A percentile compares a stretch with the other conserved stretches of the same genome.
These are phyloP conservation scores for Yamadazyma friedrichii DNA, from an alignment of 1,139 yeast species.

Conservation along the genomic window DNA sequence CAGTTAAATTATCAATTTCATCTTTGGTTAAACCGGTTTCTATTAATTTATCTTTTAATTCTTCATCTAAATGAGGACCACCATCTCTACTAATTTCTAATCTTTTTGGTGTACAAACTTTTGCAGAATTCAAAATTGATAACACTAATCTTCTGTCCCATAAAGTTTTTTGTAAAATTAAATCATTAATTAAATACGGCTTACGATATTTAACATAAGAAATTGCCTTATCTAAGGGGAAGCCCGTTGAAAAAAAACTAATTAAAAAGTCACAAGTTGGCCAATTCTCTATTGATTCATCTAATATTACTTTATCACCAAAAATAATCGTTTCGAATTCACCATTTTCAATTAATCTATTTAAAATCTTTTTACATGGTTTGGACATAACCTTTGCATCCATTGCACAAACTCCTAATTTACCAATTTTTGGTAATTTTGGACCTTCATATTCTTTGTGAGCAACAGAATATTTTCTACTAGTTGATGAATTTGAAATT, in stretches of 20 bases:
- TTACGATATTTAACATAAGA: constrained; percentile 84
- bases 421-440: constrained; percentile 74
- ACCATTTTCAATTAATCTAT: constrained; percentile 84
- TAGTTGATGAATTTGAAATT: constrained; percentile 36
- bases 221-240: constrained; percentile 94
- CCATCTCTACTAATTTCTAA: constrained; percentile 93
- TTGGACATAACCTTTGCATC: constrained; percentile 94
- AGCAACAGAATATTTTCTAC: constrained; percentile 42
- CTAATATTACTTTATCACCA: constrained; percentile 95
- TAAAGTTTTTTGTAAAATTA: constrained; percentile 84
- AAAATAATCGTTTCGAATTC: constrained; percentile 96
- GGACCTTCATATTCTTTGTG: constrained; percentile 45
- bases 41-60: constrained; percentile 46
- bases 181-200: constrained; percentile 87
- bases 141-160: constrained; percentile 96
- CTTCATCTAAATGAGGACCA: constrained; percentile 79
- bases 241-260: constrained; percentile 92
- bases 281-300: constrained; percentile 94
- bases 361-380: constrained; percentile 90
- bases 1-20: constrained; percentile 59
- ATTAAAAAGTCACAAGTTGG: constrained; percentile 96
- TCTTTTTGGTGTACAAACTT: constrained; percentile 86
- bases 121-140: constrained; percentile 73
- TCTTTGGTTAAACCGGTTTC: constrained; percentile 38
- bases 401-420: constrained; percentile 99